Evolutionary conservation across 257 asterid species (phyloP).

Genomic region (Plantago major): DNA sequence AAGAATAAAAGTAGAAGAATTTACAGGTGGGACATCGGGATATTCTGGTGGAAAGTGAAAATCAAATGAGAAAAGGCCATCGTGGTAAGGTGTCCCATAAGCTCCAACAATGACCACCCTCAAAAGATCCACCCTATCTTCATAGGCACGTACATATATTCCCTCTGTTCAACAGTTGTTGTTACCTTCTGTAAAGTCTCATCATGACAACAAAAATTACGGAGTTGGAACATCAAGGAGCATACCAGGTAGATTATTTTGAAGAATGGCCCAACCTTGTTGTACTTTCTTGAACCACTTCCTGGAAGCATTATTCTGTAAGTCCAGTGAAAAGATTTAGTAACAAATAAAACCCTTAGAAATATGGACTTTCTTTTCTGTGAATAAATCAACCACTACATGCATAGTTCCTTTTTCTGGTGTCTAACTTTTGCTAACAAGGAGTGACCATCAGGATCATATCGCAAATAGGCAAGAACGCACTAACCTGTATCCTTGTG

Average conservation of each 20-base stretch:
- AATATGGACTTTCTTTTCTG: no score
- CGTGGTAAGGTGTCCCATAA: conserved; percentile 97
- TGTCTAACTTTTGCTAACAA: no score
- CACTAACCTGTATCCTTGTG: conserved; percentile 66
- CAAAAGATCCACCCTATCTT: conserved; percentile 96
- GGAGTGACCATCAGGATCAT: not conserved
- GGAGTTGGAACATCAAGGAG: conserved; percentile 11
- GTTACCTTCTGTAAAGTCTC: conserved; percentile 12
- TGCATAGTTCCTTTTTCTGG: no score
- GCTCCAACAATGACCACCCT: conserved; percentile 98
- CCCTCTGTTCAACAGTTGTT: conserved; percentile 48
- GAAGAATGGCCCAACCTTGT: conserved; percentile 95
- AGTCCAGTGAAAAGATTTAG: conserved; percentile 16
- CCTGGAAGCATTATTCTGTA: conserved; percentile 73
- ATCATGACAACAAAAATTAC: conserved; percentile 18
- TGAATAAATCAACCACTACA: no score
- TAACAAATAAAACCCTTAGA: not conserved
- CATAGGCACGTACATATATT: conserved; percentile 87
- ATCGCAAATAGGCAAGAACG: not conserved
- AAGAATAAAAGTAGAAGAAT: conserved; percentile 6
- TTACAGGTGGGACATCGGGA: conserved; percentile 94
- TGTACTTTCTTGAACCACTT: conserved; percentile 98
- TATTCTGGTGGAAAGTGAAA: conserved; percentile 85
- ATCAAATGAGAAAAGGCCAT: conserved; percentile 95
- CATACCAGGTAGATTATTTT: conserved; percentile 90